Evolutionary conservation across 2,329 filamentous ascomycete genomes (phyloP).

Genomic region (Thielaviopsis musarum): DNA sequence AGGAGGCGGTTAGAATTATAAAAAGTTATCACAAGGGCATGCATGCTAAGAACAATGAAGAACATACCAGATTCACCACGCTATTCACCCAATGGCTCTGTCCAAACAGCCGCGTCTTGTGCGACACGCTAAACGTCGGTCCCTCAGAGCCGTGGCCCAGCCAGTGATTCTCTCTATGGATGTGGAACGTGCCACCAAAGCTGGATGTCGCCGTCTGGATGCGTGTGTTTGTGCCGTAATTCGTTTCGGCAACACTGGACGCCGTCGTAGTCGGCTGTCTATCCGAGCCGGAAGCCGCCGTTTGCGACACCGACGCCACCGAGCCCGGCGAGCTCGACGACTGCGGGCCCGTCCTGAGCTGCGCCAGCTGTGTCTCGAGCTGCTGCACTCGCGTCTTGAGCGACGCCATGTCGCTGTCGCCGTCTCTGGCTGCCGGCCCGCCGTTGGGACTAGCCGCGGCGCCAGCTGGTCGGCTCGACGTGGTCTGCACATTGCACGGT

Average conservation of each 20-base stretch:
- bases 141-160: conserved; percentile 17
- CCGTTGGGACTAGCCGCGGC: too few species aligned
- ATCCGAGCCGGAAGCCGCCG: conserved; percentile 17
- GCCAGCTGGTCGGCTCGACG: background rate
- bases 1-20: background rate
- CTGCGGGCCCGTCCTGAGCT: background rate
- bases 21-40: background rate
- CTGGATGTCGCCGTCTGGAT: conserved; percentile 23
- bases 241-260: conserved; percentile 21
- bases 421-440: background rate
- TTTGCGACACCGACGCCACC: conserved; percentile 14
- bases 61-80: conserved; percentile 24
- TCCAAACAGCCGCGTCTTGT: conserved; percentile 40
- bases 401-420: background rate
- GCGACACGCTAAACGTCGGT: conserved; percentile 27
- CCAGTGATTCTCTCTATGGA: conserved; percentile 22
- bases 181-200: conserved; percentile 26
- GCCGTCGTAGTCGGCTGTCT: conserved; percentile 21
- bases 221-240: conserved; percentile 18
- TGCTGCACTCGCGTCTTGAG: background rate
- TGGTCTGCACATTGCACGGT: background rate
- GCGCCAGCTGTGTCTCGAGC: background rate
- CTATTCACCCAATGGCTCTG: conserved; percentile 40
- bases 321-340: background rate
- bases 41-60: background rate